Evolutionary conservation across 2,329 filamentous ascomycete species (phyloP).

Genomic region (Fusarium globosum): DNA sequence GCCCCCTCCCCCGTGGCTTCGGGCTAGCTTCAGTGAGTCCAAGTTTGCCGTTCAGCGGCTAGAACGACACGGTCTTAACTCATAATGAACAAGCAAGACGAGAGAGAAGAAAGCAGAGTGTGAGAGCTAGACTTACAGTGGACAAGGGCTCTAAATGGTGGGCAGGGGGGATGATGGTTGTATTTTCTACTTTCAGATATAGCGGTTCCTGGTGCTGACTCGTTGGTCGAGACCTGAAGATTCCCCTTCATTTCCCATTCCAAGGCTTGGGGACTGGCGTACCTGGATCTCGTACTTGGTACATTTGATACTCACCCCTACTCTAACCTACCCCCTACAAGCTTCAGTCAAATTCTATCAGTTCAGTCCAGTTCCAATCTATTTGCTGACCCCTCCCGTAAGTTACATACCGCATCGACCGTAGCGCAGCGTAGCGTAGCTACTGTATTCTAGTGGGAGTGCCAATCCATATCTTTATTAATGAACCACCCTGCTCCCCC

Average conservation of each 20-base stretch:
- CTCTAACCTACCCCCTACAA: not conserved
- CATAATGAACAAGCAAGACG: conserved; percentile 6
- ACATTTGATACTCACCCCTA: conserved; percentile 21
- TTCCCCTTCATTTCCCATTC: conserved; percentile 40
- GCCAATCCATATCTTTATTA: conserved; percentile 34
- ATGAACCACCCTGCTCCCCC: conserved; percentile 34
- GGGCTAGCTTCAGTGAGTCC: conserved; percentile 14
- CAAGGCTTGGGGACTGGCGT: conserved; percentile 12
- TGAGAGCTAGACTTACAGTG: conserved; percentile 11
- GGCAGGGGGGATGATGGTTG: not conserved
- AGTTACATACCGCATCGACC: conserved; percentile 6
- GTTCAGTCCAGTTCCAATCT: conserved; percentile 25
- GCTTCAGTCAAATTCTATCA: conserved; percentile 6
- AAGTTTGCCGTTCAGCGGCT: not conserved
- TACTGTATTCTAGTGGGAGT: conserved; percentile 9
- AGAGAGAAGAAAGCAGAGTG: not conserved
- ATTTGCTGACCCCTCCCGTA: conserved; percentile 43
- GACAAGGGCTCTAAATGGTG: conserved; percentile 7
- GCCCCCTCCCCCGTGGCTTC: conserved; percentile 11
- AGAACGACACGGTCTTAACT: conserved; percentile 7
- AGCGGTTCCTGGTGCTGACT: conserved; percentile 35
- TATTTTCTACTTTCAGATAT: conserved; percentile 31
- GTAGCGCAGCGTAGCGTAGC: not conserved
- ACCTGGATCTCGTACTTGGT: conserved; percentile 38
- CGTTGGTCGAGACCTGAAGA: conserved; percentile 21